Base-by-base conservation (phyloP, 2,329 filamentous ascomycete genomes). In the Sordariomycetes sp. region DNA sequence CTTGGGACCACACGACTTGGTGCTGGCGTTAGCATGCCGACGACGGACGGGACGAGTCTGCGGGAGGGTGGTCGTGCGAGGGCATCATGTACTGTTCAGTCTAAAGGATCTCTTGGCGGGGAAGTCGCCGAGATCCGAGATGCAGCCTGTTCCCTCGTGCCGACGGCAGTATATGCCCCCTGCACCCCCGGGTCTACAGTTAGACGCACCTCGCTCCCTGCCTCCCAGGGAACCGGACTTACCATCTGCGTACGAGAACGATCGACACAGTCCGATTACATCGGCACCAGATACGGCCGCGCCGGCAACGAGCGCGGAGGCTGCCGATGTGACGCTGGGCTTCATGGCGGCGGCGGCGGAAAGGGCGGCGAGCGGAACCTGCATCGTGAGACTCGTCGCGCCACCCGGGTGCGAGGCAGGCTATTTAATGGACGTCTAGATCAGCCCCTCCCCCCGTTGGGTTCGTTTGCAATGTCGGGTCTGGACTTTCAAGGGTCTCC, bases 351-450 rank as follows among this genome's bases (percentile, higher is more conserved):
- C 55, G 22, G 55, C 52, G 10, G 50, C 17, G 36, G 50, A 17
- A 45, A 22, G 28, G 24, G 50, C 35, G 28, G 13, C 55, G 17
- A 57, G 24, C 53, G 55, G 55, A 20, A 57, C 53, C 50, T 57
- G 55, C 55, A 57, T 57, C 35, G 13, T 53, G 55, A 45, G 45
- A 28, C 25, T n/a, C 22, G 42, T 28, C 6, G 13, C 15, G 2
- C 10, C 28, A n/a, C 15, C 45, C 10, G 28, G 32, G 55, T 20
- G 39, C 34, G 17, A 39, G 28, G 13, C 35, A n/a, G 55, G 45
- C 22, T 57, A 57, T 57, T 57, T 52, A 57, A 52, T 52, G 5
- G 28, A n/a, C n/a, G n/a, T n/a, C n/a, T n/a, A n/a, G n/a, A n/a
- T n/a, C n/a, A n/a, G n/a, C n/a, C n/a, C n/a, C n/a, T 24, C 7